Evolutionary conservation across 495 filamentous ascomycete species (phyloP), one percentile per base, ranked within the genome.

Genomic region (Podospora bellae-mahoneyi): DNA sequence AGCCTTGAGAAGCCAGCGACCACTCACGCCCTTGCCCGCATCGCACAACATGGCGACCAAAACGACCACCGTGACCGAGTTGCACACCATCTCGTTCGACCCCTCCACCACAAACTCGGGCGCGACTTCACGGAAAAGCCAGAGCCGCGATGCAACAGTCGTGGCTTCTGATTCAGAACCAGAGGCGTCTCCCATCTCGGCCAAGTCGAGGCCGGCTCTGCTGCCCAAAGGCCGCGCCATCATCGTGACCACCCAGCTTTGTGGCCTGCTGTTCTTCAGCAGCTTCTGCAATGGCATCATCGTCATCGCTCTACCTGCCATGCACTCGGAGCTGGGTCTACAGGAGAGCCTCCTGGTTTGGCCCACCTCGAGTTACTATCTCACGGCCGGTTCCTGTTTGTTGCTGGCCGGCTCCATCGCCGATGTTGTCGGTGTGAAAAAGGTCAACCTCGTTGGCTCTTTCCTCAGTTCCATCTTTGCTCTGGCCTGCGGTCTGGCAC

Each of bases 281-380:
- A 80, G 71, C 34, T 73, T 84, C 44, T 73, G 76, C 69, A 79
- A 77, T 19, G 84, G 84, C 53, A 63, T 82, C 20, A 69, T 86
- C 1, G 81, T 78, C 18, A 81, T 87, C 30, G 79, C 71, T 16
- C 74, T 88, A 16, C 86, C 86, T 5, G 78, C 78, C 1, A 86
- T 88, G 62, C 79, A 82, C 5, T 64, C 69, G 23, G 82, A 84
- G 44, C 69, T 87, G n/a, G 28, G 74, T 6, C 68, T 86, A 2
- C 67, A 71, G 1, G 34, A 72, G 4, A 74, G 68, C 32, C 74
- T 87, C 5, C 66, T 81, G 5, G 77, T 87, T 59, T 86, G 84
- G 85, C 84, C 84, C 2, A 71, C 80, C 15, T 83, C 83, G 1
- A 80, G 84, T 57, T 80, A 78, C 68, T 75, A 74, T 16, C 79